phyloP scores from a whole-genome alignment of 805 yeast species.

The Isabelozyma rhagii region DNA sequence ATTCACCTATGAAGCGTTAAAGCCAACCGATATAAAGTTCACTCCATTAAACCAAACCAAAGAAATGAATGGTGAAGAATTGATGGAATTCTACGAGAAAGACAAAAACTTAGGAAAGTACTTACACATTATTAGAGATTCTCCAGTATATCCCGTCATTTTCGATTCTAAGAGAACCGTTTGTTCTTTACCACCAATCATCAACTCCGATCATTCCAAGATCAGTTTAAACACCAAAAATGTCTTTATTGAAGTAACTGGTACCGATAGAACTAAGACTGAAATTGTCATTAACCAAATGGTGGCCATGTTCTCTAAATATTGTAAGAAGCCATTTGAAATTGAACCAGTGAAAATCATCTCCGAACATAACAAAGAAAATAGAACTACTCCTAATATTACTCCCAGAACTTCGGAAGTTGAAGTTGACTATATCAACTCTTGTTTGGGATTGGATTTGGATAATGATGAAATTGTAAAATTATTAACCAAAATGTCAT shows the following conservation, averaged over 20 bases:
- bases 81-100: constrained; percentile 86
- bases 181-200: constrained; percentile 94
- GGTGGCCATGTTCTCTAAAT: constrained; percentile 93
- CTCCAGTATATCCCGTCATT: constrained; percentile 89
- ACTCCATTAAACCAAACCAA: constrained; percentile 71
- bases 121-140: constrained; percentile 81
- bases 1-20: constrained; percentile 81
- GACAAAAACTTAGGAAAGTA: constrained; percentile 89
- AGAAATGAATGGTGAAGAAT: constrained; percentile 67
- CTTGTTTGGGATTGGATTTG: constrained; percentile 83
- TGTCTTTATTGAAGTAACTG: constrained; percentile 91
- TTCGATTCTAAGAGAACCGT: constrained; percentile 73
- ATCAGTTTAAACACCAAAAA: constrained; percentile 81
- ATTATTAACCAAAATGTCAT: constrained; percentile 77
- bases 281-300: constrained; percentile 89
- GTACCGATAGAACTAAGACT: constrained; percentile 91
- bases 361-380: constrained; percentile 74
- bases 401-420: constrained; percentile 66
- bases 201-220: constrained; percentile 88
- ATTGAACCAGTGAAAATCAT: constrained; percentile 87
- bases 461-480: constrained; percentile 63
- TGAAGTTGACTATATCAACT: constrained; percentile 81
- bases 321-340: constrained; percentile 76
- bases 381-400: constrained; percentile 74
- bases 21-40: constrained; percentile 73